Conservation (phyloP, 2,329 filamentous ascomycete species). For the Tympanopsis confertula region DNA sequence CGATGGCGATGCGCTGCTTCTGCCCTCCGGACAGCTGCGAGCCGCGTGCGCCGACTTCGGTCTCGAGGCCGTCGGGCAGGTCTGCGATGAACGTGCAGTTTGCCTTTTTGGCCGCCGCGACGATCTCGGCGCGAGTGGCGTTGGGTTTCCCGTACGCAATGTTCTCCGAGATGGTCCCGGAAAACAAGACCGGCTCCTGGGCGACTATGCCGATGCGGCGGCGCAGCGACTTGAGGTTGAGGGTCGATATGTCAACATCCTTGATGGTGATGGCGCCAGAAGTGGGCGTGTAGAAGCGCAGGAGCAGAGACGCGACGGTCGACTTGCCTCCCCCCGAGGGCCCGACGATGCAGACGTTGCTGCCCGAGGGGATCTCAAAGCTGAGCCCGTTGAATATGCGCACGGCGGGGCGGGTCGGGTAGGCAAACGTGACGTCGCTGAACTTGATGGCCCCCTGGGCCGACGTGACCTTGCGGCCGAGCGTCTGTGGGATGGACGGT, state of each 20-base stretch:
- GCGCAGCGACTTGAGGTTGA: constrained; percentile 89
- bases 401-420: constrained; percentile 86
- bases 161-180: constrained; percentile 74
- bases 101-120: constrained; percentile 76
- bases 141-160: constrained; percentile 81
- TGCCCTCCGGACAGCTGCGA: constrained; percentile 92
- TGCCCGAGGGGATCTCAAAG: constrained; percentile 86
- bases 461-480: constrained; percentile 66
- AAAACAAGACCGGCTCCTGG: constrained; percentile 89
- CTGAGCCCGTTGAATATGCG: constrained; percentile 78
- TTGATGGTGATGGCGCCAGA: constrained; percentile 71
- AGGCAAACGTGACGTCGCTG: constrained; percentile 74
- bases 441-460: constrained; percentile 85
- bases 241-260: constrained; percentile 66
- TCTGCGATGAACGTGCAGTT: constrained; percentile 96
- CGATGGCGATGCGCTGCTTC: constrained; percentile 96
- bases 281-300: constrained; percentile 83
- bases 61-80: constrained; percentile 91
- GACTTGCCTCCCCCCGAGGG: constrained; percentile 94
- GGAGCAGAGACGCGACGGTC: constrained; percentile 80
- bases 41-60: constrained; percentile 80
- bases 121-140: constrained; percentile 69
- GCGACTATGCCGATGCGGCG: constrained; percentile 89
- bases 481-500: constrained; percentile 76
- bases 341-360: constrained; percentile 91